Base-by-base conservation (phyloP, 768 basidiomycete species). In the Lepiota venenata region DNA sequence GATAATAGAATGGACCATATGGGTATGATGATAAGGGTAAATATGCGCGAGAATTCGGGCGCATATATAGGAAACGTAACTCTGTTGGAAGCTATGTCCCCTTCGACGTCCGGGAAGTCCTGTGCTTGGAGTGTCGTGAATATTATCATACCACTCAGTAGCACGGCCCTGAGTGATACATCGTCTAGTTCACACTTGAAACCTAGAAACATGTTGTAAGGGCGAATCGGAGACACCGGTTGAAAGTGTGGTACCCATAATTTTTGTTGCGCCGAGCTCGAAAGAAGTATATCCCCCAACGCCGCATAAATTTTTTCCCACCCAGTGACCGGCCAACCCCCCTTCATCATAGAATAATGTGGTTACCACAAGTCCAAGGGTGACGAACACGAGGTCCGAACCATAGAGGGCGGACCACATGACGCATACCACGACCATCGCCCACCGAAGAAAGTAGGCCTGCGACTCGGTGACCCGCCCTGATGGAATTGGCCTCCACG, bases 101-200 rank as follows among this genome's bases (percentile, higher is more conserved):
- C 78, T n/a, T 66, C 64, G 12, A 71, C 59, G 50, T 80, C 79
- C 25, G 73, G 67, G 54, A 75, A 80, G 53, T 80, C 79, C 61
- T 68, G 66, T 0, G 75, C 71, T 18, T 79, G 77, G 10, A 78
- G 73, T 3, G 78, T 80, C 0, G 78, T 76, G 14, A 73, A 59
- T 29, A 78, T 71, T 11, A 77, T 62, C 15, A 61, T 56, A 37
- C 22, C 50, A 46, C 62, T 66, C 39, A 47, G 47, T 5, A 56
- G 8, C 10, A 65, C 48, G 15, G 64, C 59, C 25, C 25, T 25
- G 25, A 25, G n/a, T 20, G 14, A 8, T 60, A 16, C 2, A 58
- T 47, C 11, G 43, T 54, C 8, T 14, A 32, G 39, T 65, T 25
- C 58, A 44, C 56, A 39, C 14, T 20, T 32, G 21, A 38, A 41